Evolutionary conservation across 2,329 filamentous ascomycete species (phyloP).

Genomic region (Aquanectria penicillioides): DNA sequence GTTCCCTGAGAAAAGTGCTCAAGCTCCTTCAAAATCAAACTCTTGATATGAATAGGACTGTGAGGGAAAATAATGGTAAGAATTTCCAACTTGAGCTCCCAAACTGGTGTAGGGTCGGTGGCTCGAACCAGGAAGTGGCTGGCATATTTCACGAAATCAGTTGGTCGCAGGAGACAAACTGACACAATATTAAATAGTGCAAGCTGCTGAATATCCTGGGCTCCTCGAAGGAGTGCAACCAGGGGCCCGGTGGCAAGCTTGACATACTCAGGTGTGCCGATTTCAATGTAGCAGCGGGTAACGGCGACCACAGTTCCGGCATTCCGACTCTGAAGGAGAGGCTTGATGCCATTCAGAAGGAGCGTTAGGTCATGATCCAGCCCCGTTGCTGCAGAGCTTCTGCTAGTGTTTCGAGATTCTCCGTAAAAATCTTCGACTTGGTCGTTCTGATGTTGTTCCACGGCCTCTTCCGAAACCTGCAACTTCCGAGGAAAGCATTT

Average conservation of each 20-base stretch:
- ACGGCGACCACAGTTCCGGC: constrained; percentile 92
- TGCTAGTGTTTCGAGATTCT: constrained; percentile 61
- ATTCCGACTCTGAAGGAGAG: constrained; percentile 92
- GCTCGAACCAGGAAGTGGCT: constrained; percentile 89
- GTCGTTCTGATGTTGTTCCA: constrained; percentile 42
- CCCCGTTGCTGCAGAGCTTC: constrained; percentile 58
- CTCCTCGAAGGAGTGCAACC: constrained; percentile 83
- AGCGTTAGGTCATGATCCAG: constrained; percentile 86
- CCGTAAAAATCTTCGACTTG: constrained; percentile 83
- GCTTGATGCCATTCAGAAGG: constrained; percentile 80
- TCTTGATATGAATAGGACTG: constrained; percentile 78
- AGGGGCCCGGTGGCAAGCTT: constrained; percentile 82
- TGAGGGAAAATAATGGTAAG: constrained; percentile 92
- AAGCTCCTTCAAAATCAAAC: constrained; percentile 88
- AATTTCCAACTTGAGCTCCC: constrained; percentile 91
- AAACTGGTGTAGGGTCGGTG: constrained; percentile 82
- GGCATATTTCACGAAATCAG: constrained; percentile 86
- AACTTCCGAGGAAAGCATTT: constrained; percentile 84
- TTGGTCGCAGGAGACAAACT: constrained; percentile 81
- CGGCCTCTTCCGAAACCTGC: constrained; percentile 60
- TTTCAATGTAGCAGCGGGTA: constrained; percentile 82
- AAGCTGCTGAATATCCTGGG: constrained; percentile 88
- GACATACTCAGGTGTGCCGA: constrained; percentile 83
- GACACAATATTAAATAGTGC: constrained; percentile 95
- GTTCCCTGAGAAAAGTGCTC: constrained; percentile 87